These are phyloP conservation scores for Pythium utonaiense DNA, from an alignment of 352 stramenopile species.

Conservation along the genomic window DNA sequence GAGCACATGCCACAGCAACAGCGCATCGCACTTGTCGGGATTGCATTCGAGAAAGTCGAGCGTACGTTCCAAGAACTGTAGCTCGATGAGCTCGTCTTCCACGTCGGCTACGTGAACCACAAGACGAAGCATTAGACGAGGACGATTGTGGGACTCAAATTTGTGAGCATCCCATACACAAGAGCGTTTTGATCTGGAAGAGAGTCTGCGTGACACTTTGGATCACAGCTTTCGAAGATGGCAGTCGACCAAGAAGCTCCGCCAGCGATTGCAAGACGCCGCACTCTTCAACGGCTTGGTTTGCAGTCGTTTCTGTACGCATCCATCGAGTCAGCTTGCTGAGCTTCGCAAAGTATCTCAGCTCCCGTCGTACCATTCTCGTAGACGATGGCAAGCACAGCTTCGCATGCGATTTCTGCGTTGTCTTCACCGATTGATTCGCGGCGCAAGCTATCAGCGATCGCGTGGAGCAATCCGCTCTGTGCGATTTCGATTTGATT, in stretches of 20 bases:
- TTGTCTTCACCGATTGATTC: conserved; percentile 20
- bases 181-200: conserved; percentile 42
- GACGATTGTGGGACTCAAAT: no score
- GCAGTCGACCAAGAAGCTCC: conserved; percentile 24
- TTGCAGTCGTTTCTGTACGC: conserved; percentile 25
- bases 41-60: conserved; percentile 34
- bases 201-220: conserved; percentile 32
- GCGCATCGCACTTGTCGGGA: conserved; percentile 19
- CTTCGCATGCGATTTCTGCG: conserved; percentile 24
- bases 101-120: neutral
- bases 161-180: no score
- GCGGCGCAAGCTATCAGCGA: conserved; percentile 25
- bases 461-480: conserved; percentile 26
- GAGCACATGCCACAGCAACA: conserved; percentile 48
- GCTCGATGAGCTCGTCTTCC: conserved; percentile 10
- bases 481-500: conserved; percentile 50
- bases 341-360: no score
- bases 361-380: conserved; percentile 41
- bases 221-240: conserved; percentile 18
- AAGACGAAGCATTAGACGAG: neutral
- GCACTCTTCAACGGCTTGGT: conserved; percentile 26
- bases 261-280: conserved; percentile 25
- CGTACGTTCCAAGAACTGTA: conserved; percentile 31
- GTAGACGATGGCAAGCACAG: conserved; percentile 35
- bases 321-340: neutral